Base-by-base conservation (phyloP, 306 rosid genomes). In the Calophaca sinica region DNA sequence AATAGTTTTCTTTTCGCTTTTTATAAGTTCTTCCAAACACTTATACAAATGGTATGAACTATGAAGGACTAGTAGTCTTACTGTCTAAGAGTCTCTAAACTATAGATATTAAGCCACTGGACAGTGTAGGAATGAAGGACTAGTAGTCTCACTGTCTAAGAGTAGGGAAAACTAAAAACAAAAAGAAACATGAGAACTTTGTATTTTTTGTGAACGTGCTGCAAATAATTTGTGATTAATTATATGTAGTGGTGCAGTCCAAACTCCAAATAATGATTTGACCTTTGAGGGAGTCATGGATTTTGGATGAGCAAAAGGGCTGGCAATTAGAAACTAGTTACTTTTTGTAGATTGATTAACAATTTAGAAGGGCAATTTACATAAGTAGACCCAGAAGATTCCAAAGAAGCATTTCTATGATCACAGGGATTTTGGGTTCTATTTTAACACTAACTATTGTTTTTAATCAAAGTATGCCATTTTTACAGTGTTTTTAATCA, bases 331-430 rank as follows among this genome's bases (percentile, higher is more conserved):
- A 60, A 42, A 51, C 31, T 42, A n/a, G 9, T 28, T 61, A 29
- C 72, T 6, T 60, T 68, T 46, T 74, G 49, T 48, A 61, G 45
- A 60, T 68, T 61, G 61, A 60, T 50, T 51, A 59, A 51, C 44
- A 74, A 61, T 60, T 29, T 60, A 41, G 58, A 64, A 53, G 68
- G 49, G 28, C 26, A 28, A 44, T n/a, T 59, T 74, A 11, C 52
- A 11, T 33, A 7, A 39, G 5, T 32, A 58, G 20, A 59, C 20
- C 45, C 31, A 5, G 59, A 80, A 51, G 58, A 59, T 50, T 67
- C 48, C 13, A 67, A 39, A 67, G 42, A 46, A 59, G 45, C 44
- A 39, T 66, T 75, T 26, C 29, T 61, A 41, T 60, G 15, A 13
- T 49, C 26, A 9, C 64, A 28, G 4, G 61, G 33, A n/a, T 41